Base-by-base conservation (phyloP, 768 basidiomycete genomes). In the Clavaria fumosa region DNA sequence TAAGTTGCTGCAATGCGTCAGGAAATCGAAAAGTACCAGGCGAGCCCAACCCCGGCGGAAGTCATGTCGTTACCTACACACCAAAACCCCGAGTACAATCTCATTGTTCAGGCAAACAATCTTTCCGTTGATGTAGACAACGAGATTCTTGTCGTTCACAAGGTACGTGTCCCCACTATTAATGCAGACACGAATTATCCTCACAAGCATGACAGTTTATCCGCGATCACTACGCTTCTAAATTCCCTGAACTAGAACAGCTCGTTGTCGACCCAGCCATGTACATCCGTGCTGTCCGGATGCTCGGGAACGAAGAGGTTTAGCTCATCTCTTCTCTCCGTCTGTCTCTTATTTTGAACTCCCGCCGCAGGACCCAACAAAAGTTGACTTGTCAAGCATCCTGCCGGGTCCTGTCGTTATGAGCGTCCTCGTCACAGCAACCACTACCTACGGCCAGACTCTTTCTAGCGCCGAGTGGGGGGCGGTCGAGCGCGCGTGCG, bases 51-150 rank as follows among this genome's bases (percentile, higher is more conserved):
- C 23, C 69, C 83, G 4, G 69, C 75, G 19, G 78, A 85, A 44
- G 70, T 77, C 26, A 83, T 88, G 65, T 66, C 77, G 1, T 62
- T 80, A 23, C 79, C 80, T 17, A 78, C 84, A 1, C 83, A 88
- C 53, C 67, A 89, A 43, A 91, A 93, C 53, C 85, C 89, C 1
- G 95, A 99, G 57, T 99, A 99, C 61, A 75, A 79, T 44, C 66
- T 97, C 43, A 97, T 97, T 49, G 95, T 99, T 4, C 78, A 89
- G 48, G 88, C 95, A 18, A 99, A 99, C 63, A 99, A 99, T 57
- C 64, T 97, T 41, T 88, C 90, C 2, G 95, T 99, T 30, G 95
- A 99, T 50, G 78, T 97, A 4, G 95, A 99, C 59, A 99, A 99
- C 49, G 95, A 99, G 57, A 86, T 96, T 38, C 66, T 99, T 23